Conservation (phyloP, 2,329 filamentous ascomycete species). For the Aspergillus floridensis region DNA sequence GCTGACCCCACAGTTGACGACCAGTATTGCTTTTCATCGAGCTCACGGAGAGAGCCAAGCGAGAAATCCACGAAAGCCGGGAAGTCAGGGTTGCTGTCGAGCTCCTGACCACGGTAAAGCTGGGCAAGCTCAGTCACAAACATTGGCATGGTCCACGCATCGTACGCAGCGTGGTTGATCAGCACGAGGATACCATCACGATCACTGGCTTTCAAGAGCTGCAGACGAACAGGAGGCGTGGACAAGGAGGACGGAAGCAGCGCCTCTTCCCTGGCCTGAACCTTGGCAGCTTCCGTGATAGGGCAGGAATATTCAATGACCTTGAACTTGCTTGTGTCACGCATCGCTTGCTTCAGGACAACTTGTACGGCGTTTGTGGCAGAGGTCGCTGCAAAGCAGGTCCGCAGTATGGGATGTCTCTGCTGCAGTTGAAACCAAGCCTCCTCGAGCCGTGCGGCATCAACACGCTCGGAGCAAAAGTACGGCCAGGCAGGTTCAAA, state of each 20-base stretch:
- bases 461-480: conserved; percentile 22
- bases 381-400: conserved; percentile 30
- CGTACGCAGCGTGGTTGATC: conserved; percentile 38
- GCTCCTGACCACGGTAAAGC: conserved; percentile 22
- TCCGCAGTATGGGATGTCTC: conserved; percentile 34
- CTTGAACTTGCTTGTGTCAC: conserved; percentile 22
- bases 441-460: conserved; percentile 22
- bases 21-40: conserved; percentile 27
- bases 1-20: conserved; percentile 14
- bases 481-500: conserved; percentile 34
- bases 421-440: conserved; percentile 33
- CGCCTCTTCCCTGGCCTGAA: conserved; percentile 24
- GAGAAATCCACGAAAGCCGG: conserved; percentile 26
- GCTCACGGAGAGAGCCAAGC: conserved; percentile 17
- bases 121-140: conserved; percentile 30
- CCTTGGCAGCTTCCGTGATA: conserved; percentile 17
- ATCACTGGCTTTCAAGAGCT: conserved; percentile 26
- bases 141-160: conserved; percentile 37
- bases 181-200: conserved; percentile 31
- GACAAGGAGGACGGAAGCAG: conserved; percentile 29
- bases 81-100: conserved; percentile 20
- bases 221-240: conserved; percentile 31
- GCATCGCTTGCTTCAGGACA: conserved; percentile 25
- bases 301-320: conserved; percentile 14
- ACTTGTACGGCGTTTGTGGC: conserved; percentile 29